Base-by-base conservation (phyloP, 2,329 filamentous ascomycete species). In the Fusarium sarcochroum region DNA sequence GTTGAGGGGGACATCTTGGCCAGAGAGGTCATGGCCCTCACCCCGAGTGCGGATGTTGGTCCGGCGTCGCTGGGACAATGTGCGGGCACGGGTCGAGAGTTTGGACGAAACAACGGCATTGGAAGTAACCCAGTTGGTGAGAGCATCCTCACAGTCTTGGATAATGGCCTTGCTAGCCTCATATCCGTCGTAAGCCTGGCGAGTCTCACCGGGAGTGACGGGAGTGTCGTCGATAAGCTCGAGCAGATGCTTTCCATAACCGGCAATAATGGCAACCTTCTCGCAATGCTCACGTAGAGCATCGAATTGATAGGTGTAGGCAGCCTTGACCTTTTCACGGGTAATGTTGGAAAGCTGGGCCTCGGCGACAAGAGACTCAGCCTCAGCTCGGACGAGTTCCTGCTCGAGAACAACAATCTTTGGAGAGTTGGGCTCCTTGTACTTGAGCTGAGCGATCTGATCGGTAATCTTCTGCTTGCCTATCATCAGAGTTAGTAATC, bases 381-480 rank as follows among this genome's bases (percentile, higher is more conserved):
- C 96, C 82, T 99, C 96, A 72, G 96, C 96, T 75, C 96, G 94
- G 73, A 99, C 96, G 61, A 99, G 92, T 82, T 99, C 96, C 82
- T 99, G 96, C 83, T 99, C 96, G 56, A 99, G 90, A 40, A 99
- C 94, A 59, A 98, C 94, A 74, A 99, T 98, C 84, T 94, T 96
- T 69, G 95, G 94, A 35, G 94, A 98, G 85, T 97, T 97, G 73
- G 96, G 96, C 82, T 99, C 96, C 86, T 99, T 99, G 89, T 98
- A 99, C 83, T 99, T 99, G 76, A 99, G 89, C 81, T 98, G 95
- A 50, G 96, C 95, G 75, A 99, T 99, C 79, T 98, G 93, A 79
- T 99, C 96, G 75, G 93, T 97, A 77, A 99, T 98, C 84, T 98
- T 99, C 81, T 98, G 95, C 86, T 99, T 99, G 81, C 93, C 93